Base-by-base conservation (phyloP, 768 basidiomycete species). In the Tricholoma hemisulphureum region DNA sequence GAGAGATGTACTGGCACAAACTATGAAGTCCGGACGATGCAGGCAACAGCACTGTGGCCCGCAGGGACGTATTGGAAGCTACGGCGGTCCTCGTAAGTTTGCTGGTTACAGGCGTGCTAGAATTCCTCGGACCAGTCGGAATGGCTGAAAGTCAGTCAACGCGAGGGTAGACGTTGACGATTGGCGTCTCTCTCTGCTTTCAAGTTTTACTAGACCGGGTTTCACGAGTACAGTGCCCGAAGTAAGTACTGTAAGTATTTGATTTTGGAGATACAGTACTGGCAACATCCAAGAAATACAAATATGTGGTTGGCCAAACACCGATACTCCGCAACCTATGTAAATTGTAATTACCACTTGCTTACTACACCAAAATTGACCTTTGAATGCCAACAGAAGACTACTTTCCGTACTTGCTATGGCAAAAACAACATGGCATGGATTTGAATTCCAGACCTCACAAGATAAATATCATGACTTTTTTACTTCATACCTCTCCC, bases 401-500 rank as follows among this genome's bases (percentile, higher is more conserved):
- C n/a, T n/a, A n/a, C n/a, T n/a, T n/a, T n/a, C n/a, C n/a, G n/a
- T n/a, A n/a, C n/a, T n/a, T n/a, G n/a, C n/a, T n/a, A n/a, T n/a
- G n/a, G n/a, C n/a, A n/a, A n/a, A n/a, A n/a, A n/a, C n/a, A n/a
- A n/a, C n/a, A n/a, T n/a, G n/a, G n/a, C n/a, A n/a, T n/a, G n/a
- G n/a, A n/a, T n/a, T n/a, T n/a, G n/a, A n/a, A n/a, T n/a, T n/a
- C n/a, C n/a, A n/a, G n/a, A n/a, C n/a, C n/a, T n/a, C n/a, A n/a
- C n/a, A n/a, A n/a, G n/a, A n/a, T n/a, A n/a, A n/a, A n/a, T n/a
- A n/a, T 64, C 48, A 70, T 57, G 61, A 61, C 35, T 65, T 62
- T 53, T 74, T 76, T 16, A 84, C 83, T 57, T 80, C 75, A 65
- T 96, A 96, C 51, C 79, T 76, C 65, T 93, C 91, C 95, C 95